Evolutionary conservation across 257 asterid species (phyloP), one percentile per base, ranked within the genome.

Genomic region (Solanum commersonii): DNA sequence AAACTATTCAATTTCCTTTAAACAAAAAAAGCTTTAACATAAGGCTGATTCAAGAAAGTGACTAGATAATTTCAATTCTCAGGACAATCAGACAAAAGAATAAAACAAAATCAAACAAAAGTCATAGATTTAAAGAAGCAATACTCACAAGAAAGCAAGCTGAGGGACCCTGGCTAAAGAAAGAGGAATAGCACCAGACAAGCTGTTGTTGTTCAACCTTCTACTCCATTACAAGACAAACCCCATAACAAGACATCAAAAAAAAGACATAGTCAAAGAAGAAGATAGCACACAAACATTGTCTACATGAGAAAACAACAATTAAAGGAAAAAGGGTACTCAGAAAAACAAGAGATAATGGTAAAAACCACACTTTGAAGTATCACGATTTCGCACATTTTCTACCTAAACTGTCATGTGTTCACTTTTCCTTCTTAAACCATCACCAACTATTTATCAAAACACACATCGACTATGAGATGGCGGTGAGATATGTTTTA

Each of bases 131-230:
- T 20, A 86, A 87, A 84, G 46, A 79, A 33, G 73, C 38, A 56
- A 81, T 70, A 95, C 99, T 97, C 95, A 97, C 99, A 96, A 93
- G 98, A 97, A 97, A 93, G 98, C 85, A 94, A 97, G 99, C 63
- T 94, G 98, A 90, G 99, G 95, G 35, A 93, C 95, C 90, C 91
- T 95, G 90, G 96, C 93, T 86, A 97, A 90, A 37, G 97, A 92
- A 90, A 91, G 84, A 88, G 99, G 99, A 86, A 97, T 92, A 87
- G 93, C 92, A 87, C 98, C 99, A 94, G 94, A 92, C 84, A 97
- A 93, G 93, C 95, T 95, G 84, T 97, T 97, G 95, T 97, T 97
- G 94, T 97, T 97, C 89, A 97, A 94, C 92, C 99, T 94, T 94
- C 99, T 97, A 87, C 34, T 91, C 85, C 93, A 93, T 89, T 92